phyloP scores from a whole-genome alignment of 2,329 filamentous ascomycete genomes.

The Exophiala sp. region DNA sequence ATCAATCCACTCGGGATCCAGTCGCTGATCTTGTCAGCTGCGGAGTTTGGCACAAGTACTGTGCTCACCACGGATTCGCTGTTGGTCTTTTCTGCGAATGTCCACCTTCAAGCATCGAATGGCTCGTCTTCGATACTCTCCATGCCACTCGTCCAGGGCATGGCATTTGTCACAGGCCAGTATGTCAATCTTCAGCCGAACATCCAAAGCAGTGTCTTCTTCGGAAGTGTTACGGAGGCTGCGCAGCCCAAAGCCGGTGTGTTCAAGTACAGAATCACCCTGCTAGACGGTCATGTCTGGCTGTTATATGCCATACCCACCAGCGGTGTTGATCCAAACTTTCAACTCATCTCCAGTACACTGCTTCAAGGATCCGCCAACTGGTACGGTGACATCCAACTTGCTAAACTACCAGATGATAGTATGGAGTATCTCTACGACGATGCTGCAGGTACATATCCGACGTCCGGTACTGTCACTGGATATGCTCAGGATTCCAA shows the following conservation, averaged over 20 bases:
- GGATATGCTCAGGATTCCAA: conserved; percentile 58
- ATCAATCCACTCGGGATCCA: conserved; percentile 79
- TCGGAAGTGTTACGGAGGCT: conserved; percentile 59
- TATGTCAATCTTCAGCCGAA: conserved; percentile 69
- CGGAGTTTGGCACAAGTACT: conserved; percentile 64
- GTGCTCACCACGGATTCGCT: conserved; percentile 52
- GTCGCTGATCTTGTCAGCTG: conserved; percentile 74
- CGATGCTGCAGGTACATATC: conserved; percentile 69
- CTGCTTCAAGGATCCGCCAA: conserved; percentile 61
- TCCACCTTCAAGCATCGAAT: conserved; percentile 60
- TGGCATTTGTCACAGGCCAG: conserved; percentile 77
- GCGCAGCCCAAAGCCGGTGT: conserved; percentile 58
- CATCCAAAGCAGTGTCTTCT: conserved; percentile 72
- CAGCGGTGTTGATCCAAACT: conserved; percentile 56
- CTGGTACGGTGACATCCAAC: conserved; percentile 77
- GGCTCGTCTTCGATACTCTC: conserved; percentile 60
- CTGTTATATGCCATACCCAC: conserved; percentile 69
- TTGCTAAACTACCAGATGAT: conserved; percentile 69
- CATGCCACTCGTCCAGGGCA: conserved; percentile 84
- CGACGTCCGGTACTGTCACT: conserved; percentile 60
- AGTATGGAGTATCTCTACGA: conserved; percentile 69
- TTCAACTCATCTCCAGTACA: conserved; percentile 64
- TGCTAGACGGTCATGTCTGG: conserved; percentile 75
- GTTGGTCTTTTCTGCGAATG: conserved; percentile 59
- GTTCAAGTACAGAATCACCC: conserved; percentile 69